Conservation (phyloP, 176 grass and related monocot genomes). For the Neostapfia colusana region DNA sequence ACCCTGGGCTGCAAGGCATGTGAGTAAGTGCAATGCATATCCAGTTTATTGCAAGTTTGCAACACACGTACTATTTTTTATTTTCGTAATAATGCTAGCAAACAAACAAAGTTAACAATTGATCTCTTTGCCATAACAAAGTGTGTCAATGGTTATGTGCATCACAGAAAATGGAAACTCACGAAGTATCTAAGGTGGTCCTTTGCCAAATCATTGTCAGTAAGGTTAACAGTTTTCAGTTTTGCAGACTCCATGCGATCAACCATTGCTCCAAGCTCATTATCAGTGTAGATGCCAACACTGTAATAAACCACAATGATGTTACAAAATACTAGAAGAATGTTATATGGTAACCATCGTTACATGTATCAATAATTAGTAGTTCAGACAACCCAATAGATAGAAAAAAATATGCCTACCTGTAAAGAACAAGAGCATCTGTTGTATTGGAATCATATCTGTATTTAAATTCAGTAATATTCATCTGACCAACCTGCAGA, state of each 20-base stretch:
- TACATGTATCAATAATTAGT: not conserved
- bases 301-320: slow-evolving; percentile 50
- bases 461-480: slow-evolving; percentile 99
- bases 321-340: slow-evolving; percentile 7
- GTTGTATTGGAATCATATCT: slow-evolving; percentile 84
- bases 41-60: not conserved
- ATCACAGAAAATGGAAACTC: slow-evolving; percentile 39
- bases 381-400: not conserved
- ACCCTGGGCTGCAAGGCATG: not conserved
- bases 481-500: slow-evolving; percentile 87
- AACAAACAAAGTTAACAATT: not conserved
- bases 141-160: slow-evolving; percentile 13
- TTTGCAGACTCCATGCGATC: slow-evolving; percentile 62
- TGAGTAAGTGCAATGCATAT: not conserved
- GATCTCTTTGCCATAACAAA: not conserved
- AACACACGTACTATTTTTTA: not conserved
- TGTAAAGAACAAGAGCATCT: slow-evolving; percentile 93
- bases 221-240: slow-evolving; percentile 83
- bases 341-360: not conserved
- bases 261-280: slow-evolving; percentile 71
- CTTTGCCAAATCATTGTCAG: slow-evolving; percentile 79
- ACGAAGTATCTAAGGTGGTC: slow-evolving; percentile 97
- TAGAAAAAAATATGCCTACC: slow-evolving; percentile 35
- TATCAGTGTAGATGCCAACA: slow-evolving; percentile 91
- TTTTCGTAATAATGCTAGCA: slow-evolving; percentile 4